Evolutionary conservation across 2,329 filamentous ascomycete genomes (phyloP).

Genomic region (Fusarium anguioides): DNA sequence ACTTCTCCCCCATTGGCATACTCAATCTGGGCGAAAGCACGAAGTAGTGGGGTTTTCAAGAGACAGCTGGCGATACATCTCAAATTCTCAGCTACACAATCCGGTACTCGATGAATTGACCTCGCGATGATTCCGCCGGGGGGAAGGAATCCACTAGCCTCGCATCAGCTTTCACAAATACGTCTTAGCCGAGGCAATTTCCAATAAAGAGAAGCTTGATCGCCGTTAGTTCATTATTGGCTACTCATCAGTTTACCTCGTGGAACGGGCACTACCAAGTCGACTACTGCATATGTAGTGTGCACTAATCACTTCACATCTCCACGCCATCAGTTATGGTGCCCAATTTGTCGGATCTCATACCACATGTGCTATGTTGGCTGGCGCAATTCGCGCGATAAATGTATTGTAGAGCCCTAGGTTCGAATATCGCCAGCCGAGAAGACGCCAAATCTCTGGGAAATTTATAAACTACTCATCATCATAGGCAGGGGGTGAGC

Average conservation of each 20-base stretch:
- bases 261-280: too few relatives aligned
- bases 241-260: background rate
- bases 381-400: conserved; percentile 1
- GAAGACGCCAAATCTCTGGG: too few relatives aligned
- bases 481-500: background rate
- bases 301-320: conserved; percentile 2
- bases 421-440: background rate
- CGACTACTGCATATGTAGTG: conserved; percentile 22
- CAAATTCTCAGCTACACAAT: background rate
- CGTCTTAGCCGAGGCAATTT: conserved; percentile 12
- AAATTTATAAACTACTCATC: background rate
- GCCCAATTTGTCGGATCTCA: conserved; percentile 13
- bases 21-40: background rate
- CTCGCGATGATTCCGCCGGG: too few relatives aligned
- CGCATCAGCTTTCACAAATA: conserved; percentile 22
- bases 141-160: conserved; percentile 9
- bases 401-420: background rate
- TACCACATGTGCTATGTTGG: conserved; percentile 1
- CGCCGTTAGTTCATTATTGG: conserved; percentile 4
- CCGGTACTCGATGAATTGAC: background rate
- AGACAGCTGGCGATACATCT: background rate
- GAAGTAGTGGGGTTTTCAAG: background rate
- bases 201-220: conserved; percentile 6
- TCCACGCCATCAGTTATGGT: conserved; percentile 1
- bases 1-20: background rate